Conservation (phyloP, 345 rosid genomes). For the Linum tenue region DNA sequence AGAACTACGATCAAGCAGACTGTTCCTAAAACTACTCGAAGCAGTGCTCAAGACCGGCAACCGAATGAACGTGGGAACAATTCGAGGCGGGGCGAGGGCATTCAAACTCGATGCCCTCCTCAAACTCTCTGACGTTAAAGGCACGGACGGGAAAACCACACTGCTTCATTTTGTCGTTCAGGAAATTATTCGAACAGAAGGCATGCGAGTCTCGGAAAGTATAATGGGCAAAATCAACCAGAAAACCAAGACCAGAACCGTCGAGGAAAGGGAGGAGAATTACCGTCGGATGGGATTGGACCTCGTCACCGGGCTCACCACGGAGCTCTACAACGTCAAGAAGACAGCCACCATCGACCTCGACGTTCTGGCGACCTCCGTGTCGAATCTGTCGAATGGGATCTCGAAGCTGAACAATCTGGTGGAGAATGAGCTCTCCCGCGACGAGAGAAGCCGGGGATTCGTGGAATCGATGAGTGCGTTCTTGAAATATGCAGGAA, state of each 20-base stretch:
- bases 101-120: conserved; percentile 92
- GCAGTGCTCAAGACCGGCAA: conserved; percentile 96
- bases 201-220: conserved; percentile 73
- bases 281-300: conserved; percentile 87
- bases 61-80: conserved; percentile 90
- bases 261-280: conserved; percentile 76
- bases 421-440: conserved; percentile 27
- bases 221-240: conserved; percentile 84
- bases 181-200: conserved; percentile 83
- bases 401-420: conserved; percentile 41
- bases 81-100: conserved; percentile 90
- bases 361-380: conserved; percentile 78
- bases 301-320: conserved; percentile 71
- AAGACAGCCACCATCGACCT: conserved; percentile 83
- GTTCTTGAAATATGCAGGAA: conserved; percentile 49
- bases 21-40: conserved; percentile 80
- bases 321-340: conserved; percentile 81
- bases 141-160: conserved; percentile 81
- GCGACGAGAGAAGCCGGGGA: conserved; percentile 37
- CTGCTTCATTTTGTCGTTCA: conserved; percentile 91
- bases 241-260: conserved; percentile 43
- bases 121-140: conserved; percentile 87
- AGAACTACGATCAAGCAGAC: conserved; percentile 86
- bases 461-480: conserved; percentile 52
- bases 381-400: conserved; percentile 66